Evolutionary conservation across 257 asterid genomes (phyloP), one percentile per base, ranked within the genome.

Genomic region (Solanum phureja): DNA sequence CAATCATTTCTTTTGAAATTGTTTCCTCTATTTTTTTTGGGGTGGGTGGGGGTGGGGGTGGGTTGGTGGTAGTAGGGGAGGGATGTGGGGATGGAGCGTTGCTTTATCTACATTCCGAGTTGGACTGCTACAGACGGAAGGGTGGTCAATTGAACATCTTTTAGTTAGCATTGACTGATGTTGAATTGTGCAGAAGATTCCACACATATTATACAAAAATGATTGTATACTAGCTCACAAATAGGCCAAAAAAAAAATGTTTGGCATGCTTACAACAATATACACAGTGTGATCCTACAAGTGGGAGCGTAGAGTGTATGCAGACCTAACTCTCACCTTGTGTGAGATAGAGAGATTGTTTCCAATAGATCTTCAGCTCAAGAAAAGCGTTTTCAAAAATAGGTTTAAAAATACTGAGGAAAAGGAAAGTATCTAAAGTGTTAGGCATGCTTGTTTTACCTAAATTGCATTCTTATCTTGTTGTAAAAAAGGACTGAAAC

Each of bases 381-480:
- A 7, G 76, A 29, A 27, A 29, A 69, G n/a, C 0, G 3, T 69
- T 69, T 29, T 6, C 5, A 29, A 29, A 69, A 29, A 72, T 33
- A 72, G 35, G 35, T 27, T 5, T 68, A 29, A 12, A 68, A 34
- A 72, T 52, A 69, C 0, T 68, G 76, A 29, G 76, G n/a, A 31
- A 69, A 29, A 14, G 76, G 38, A 1, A 69, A 69, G 73, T 31
- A 31, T 14, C 38, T 29, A 0, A 69, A 29, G 27, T 18, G 27
- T 34, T 19, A 7, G 60, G 60, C 66, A 24, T 44, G 66, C 10
- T 81, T 81, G 13, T 38, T 46, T 56, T 29, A 82, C 31, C 69
- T 49, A 82, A 49, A 49, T 82, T 46, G 85, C 42, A 82, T 19
- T 82, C 42, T 82, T 46, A 82, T 82, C 21, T 49, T 82, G 31